phyloP scores from a whole-genome alignment of 345 rosid species.

The Salix exigua region DNA sequence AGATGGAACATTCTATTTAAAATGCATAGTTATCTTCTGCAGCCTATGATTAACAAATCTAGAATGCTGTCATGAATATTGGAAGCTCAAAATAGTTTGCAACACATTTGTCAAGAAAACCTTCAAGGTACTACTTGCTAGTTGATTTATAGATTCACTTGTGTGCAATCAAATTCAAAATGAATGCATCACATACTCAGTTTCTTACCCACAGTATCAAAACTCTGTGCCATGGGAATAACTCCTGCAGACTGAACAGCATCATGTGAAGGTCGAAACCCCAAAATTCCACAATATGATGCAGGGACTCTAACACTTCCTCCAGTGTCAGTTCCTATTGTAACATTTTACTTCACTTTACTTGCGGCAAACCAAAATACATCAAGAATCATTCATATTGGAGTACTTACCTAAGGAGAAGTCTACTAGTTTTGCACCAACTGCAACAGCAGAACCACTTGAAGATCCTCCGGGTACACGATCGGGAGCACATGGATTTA shows the following conservation, averaged over 20 bases:
- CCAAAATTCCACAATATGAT: conserved; percentile 71
- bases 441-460: conserved; percentile 97
- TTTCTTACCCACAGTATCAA: conserved; percentile 83
- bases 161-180: not conserved
- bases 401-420: conserved; percentile 67
- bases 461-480: conserved; percentile 93
- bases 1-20: not conserved
- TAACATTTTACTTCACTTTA: not conserved
- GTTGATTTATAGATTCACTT: not conserved
- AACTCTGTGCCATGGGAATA: conserved; percentile 81
- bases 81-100: not conserved
- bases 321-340: conserved; percentile 86
- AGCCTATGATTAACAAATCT: not conserved
- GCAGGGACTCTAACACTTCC: conserved; percentile 90
- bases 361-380: not conserved
- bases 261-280: conserved; percentile 71
- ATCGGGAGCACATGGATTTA: conserved; percentile 68
- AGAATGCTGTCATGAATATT: not conserved
- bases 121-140: too few species aligned
- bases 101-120: not conserved
- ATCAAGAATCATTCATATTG: not conserved
- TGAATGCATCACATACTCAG: not conserved
- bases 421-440: conserved; percentile 74
- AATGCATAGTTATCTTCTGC: not conserved
- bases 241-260: conserved; percentile 59